Conservation (phyloP, 176 grass and related monocot genomes). For the Oryza coarctata region DNA sequence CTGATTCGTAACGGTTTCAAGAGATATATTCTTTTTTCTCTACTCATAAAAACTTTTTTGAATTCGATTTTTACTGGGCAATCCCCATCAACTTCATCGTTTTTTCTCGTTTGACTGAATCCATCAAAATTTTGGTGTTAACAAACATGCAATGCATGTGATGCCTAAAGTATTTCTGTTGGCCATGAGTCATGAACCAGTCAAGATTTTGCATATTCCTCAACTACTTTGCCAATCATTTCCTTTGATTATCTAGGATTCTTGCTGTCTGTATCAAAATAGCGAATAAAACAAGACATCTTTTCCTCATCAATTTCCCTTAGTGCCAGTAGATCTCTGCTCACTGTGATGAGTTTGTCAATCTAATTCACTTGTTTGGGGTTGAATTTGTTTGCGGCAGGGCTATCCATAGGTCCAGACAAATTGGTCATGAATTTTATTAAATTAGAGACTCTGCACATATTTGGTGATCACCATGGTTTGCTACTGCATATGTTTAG, state of each 20-base stretch:
- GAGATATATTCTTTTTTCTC: no score
- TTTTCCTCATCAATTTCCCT: not conserved
- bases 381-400: not conserved
- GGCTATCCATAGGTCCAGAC: not conserved
- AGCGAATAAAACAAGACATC: no score
- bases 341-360: conserved; percentile 1
- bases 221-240: not conserved
- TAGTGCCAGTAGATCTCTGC: not conserved
- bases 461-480: not conserved
- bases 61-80: no score
- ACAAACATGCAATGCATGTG: not conserved
- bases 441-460: not conserved
- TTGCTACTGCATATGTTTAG: not conserved
- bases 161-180: not conserved
- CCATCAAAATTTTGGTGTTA: no score
- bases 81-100: no score
- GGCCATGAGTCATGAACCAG: not conserved
- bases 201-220: not conserved
- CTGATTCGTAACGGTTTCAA: no score
- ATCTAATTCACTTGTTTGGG: not conserved
- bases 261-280: not conserved
- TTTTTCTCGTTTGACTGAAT: no score
- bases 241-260: not conserved
- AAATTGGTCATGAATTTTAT: not conserved
- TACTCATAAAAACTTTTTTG: no score